Evolutionary conservation across 2,329 filamentous ascomycete species (phyloP).

Genomic region (Bipolaris cookei): DNA sequence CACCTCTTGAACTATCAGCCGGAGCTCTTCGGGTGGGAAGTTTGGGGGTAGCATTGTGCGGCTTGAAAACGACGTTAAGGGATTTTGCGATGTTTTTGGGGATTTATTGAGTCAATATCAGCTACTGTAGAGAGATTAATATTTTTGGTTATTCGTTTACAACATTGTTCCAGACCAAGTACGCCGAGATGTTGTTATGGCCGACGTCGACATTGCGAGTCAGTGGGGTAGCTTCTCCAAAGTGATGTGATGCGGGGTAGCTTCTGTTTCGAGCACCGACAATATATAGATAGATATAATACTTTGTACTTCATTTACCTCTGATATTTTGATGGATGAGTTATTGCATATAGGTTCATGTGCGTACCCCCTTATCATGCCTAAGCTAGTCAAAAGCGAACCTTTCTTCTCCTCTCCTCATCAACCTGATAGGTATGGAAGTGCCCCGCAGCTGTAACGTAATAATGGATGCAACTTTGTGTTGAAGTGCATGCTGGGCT

Average conservation of each 20-base stretch:
- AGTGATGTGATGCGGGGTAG: constrained; percentile 32
- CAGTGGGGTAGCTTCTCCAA: constrained; percentile 24
- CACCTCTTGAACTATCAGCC: constrained; percentile 57
- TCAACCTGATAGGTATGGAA: constrained; percentile 70
- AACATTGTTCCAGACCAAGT: constrained; percentile 5
- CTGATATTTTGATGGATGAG: background rate
- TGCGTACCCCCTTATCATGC: background rate
- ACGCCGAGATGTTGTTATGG: constrained; percentile 1
- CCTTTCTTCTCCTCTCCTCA: constrained; percentile 71
- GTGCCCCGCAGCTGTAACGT: constrained; percentile 71
- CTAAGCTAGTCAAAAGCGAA: constrained; percentile 57
- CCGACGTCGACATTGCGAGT: background rate
- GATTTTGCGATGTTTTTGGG: background rate
- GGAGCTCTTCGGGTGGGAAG: constrained; percentile 54
- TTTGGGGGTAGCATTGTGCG: constrained; percentile 33
- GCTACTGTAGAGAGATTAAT: background rate
- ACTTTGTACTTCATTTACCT: background rate
- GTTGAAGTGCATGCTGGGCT: constrained; percentile 59
- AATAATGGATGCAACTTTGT: constrained; percentile 66
- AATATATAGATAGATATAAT: background rate
- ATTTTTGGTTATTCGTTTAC: background rate
- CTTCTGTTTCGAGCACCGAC: background rate
- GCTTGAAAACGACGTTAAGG: background rate
- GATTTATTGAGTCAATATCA: too few species aligned
- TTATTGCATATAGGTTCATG: background rate